Base-by-base conservation (phyloP, 1,284 basidiomycete genomes). In the Melampsora americana region DNA sequence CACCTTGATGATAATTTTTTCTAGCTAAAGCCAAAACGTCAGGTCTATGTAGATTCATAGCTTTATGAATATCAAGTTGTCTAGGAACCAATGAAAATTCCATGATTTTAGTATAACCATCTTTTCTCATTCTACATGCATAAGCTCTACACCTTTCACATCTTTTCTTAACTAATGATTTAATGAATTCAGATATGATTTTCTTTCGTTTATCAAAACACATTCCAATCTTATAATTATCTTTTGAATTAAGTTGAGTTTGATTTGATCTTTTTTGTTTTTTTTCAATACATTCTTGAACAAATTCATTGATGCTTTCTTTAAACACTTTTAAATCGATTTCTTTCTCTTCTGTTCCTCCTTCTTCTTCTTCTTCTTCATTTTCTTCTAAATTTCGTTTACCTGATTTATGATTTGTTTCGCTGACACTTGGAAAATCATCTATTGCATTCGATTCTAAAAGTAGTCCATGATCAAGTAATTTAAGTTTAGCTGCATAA, bases 91-190 rank as follows among this genome's bases (percentile, higher is more conserved):
- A 86, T 80, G 94, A 93, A 80, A 92, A 92, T 84, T 98, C 95
- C 82, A 98, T 90, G 78, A 99, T 88, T 84, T 97, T 98, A 77
- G 92, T 92, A 81, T 92, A 87, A 0, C 92, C 93, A 82, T 99
- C 96, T 83, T 95, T 97, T 77, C 95, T 90, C 84, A 93, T 66
- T 30, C 76, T 66, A 42, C 56, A 56, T 23, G 50, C 60, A 28
- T 35, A 74, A 56, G 70, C 76, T 59, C 56, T 30, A 42, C 75
- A 73, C 56, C 75, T 23, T 60, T 77, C 56, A n/a, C 74, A 76
- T 26, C 64, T 50, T 53, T 69, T 69, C 32, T 62, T 69, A 66
- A 89, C 85, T 62, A 90, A 88, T 30, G 85, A 84, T 84, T 89
- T 92, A 79, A 95, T 83, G 81, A 98, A 95, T 74, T 95, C 91